Evolutionary conservation across 192 early-diverging fungal genomes (phyloP), one percentile per base, ranked within the genome.

Genomic region (Backusella tuberculispora): DNA sequence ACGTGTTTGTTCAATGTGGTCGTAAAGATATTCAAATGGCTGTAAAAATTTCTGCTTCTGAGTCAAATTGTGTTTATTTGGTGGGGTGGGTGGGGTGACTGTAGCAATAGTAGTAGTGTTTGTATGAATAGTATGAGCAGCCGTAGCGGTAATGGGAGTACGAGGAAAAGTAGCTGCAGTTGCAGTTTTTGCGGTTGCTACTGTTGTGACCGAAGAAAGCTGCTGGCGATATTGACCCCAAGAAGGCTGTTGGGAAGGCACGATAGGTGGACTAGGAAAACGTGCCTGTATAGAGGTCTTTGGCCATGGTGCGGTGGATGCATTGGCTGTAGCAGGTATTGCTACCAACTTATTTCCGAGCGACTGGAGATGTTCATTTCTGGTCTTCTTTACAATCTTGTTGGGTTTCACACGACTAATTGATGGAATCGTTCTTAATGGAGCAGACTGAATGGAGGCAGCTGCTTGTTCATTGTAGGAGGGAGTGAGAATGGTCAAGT

Each of bases 1-100:
- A 14, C 84, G 78, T 15, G 87, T 83, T 17, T 86, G 84, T 60
- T 93, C 92, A 43, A 86, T 80, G 44, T 84, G 85, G 47, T 89
- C 88, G 71, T 84, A 84, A 0, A 89, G 78, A 38, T 74, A 79
- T 60, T 86, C 86, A 73, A 89, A 86, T 14, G 86, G 82, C 19
- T 85, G 83, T 37, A 89, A 76, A 50, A 89, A 89, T 21, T 78
- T 76, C 41, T 89, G 84, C 75, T 87, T 85, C 19, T 81, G 83
- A 19, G 81, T 76, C 56, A 76, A 60, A 12, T 37, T 76, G 73
- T 8, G 79, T 76, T 5, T 72, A 85, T 41, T 70, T 77, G 17
- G 84, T 86, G 68, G n/a, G 19, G 68, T 42, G 12, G 42, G 68
- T 50, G 45, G 24, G 9, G 24, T 13, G 79, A 82, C 75, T 76